Conservation (phyloP, 2,329 filamentous ascomycete genomes). For the Fusarium sp. region DNA sequence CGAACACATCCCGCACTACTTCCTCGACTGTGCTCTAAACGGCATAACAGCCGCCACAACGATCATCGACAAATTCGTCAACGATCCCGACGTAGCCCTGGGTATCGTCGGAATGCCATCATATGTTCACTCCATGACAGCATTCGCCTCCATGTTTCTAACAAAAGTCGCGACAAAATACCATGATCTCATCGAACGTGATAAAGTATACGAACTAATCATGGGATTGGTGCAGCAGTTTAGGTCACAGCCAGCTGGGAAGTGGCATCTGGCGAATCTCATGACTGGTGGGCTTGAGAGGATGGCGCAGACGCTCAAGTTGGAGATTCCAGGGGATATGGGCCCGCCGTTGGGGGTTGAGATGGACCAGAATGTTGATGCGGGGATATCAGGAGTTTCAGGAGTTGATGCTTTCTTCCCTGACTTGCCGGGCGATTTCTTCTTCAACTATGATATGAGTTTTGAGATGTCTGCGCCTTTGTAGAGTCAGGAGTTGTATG, state of each 20-base stretch:
- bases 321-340: neutral
- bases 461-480: constrained; percentile 12
- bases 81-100: constrained; percentile 51
- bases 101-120: constrained; percentile 56
- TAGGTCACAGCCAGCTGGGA: constrained; percentile 51
- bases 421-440: constrained; percentile 24
- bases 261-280: constrained; percentile 56
- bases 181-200: constrained; percentile 50
- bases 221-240: constrained; percentile 52
- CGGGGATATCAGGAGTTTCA: neutral
- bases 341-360: neutral
- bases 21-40: constrained; percentile 41
- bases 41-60: constrained; percentile 50
- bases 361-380: neutral
- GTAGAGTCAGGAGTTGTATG: neutral
- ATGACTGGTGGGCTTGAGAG: constrained; percentile 56
- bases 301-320: constrained; percentile 23
- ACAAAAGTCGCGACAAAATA: constrained; percentile 56
- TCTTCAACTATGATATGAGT: constrained; percentile 28
- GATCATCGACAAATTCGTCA: constrained; percentile 54
- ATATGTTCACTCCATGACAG: constrained; percentile 63
- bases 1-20: constrained; percentile 43
- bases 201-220: constrained; percentile 50
- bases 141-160: constrained; percentile 61
- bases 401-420: constrained; percentile 22